Percentiles rank a stretch among this genome's conserved stretches.
These are phyloP conservation scores for Epichloe uncinata DNA, from an alignment of 2,329 filamentous ascomycete species.

Conservation along the genomic window DNA sequence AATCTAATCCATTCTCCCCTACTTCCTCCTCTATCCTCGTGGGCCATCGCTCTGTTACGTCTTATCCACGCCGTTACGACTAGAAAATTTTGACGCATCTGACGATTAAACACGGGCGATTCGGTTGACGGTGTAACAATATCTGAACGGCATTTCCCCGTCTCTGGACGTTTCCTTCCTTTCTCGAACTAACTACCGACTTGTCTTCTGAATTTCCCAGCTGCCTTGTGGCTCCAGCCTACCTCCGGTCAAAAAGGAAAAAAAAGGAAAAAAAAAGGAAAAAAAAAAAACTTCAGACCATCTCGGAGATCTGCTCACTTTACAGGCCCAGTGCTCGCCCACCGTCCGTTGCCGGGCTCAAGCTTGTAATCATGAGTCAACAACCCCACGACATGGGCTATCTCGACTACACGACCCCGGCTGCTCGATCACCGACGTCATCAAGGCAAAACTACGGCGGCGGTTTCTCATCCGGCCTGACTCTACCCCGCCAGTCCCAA, in stretches of 20 bases:
- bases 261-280: too few relatives aligned
- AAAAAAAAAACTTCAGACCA: background rate
- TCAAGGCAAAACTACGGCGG: slow-evolving; percentile 44
- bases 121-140: background rate
- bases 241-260: background rate
- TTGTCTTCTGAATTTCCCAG: background rate
- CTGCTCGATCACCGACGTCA: slow-evolving; percentile 56
- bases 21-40: background rate
- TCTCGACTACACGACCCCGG: slow-evolving; percentile 48
- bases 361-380: slow-evolving; percentile 25
- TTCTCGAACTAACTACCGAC: background rate
- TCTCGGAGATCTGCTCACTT: background rate
- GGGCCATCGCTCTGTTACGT: background rate
- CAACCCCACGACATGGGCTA: slow-evolving; percentile 51
- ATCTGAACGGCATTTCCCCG: background rate
- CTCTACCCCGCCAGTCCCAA: slow-evolving; percentile 41
- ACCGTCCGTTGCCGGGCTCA: slow-evolving; percentile 11
- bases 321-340: slow-evolving; percentile 14
- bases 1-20: background rate
- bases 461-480: slow-evolving; percentile 38
- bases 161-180: background rate
- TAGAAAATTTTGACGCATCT: background rate
- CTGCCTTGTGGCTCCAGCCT: background rate
- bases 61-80: slow-evolving; percentile 1
- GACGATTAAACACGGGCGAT: background rate